Base-by-base conservation (phyloP, 768 basidiomycete genomes). In the Daedaleopsis sinensis region DNA sequence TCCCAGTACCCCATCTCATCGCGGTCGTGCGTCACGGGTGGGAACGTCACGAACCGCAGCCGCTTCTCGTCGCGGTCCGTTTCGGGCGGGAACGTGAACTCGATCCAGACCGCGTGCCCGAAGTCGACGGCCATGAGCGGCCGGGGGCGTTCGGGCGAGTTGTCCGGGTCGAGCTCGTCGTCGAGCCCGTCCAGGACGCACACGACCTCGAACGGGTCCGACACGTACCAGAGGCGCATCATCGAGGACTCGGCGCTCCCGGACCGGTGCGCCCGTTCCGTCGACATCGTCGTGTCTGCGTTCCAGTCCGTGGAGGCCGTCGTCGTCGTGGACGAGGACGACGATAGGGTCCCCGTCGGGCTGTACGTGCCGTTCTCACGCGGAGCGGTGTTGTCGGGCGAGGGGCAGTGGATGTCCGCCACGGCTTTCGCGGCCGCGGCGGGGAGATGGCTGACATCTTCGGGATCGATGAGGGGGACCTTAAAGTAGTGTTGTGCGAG, bases 71-170 rank as follows among this genome's bases (percentile, higher is more conserved):
- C 76, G 6, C 72, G 71, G 19, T 74, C 76, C 6, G 58, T 64
- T 42, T 61, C 67, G 8, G 55, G 59, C 38, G 63, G 75, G 65
- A 73, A 77, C 64, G 65, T 69, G 67, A 86, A 84, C 68, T 91
- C 89, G 50, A 95, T 84, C 84, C 92, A 90, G 38, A 92, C 88
- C 18, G 93, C 90, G 67, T 94, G 92, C 44, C 91, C 91, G 75
- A 95, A 96, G 70, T 95, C 86, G 8, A 94, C 88, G 0, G 89
- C 89, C n/a, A 91, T 84, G 15, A 91, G 79, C 23, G 89, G 89
- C 3, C 89, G 79, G 19, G 86, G 85, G 5, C 85, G 78, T 35
- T 84, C 85, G 27, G 65, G 53, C 57, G 42, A 59, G 12, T 51
- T 50, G 1, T 75, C 79, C 1, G 74, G 79, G 27, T 74, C 74